phyloP scores from a whole-genome alignment of 192 early-diverging fungal genomes.

The Gonapodya sp. region DNA sequence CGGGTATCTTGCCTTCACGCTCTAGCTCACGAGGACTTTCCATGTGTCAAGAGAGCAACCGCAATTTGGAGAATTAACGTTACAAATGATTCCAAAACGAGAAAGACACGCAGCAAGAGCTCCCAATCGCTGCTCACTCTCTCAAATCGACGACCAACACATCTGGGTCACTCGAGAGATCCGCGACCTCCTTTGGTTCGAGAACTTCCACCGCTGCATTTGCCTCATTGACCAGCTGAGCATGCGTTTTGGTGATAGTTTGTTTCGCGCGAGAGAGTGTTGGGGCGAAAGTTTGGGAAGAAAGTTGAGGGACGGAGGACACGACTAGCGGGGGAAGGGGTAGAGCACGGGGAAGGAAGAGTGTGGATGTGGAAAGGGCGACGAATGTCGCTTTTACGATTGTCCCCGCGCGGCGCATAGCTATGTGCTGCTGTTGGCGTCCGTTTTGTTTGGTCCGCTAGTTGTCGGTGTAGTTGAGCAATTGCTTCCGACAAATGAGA shows the following conservation, averaged over 20 bases:
- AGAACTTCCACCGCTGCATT: not conserved
- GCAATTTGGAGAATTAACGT: not conserved
- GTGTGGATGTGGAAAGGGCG: too few species aligned
- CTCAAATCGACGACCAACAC: not conserved
- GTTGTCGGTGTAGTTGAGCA: too few species aligned
- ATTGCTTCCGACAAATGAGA: too few species aligned
- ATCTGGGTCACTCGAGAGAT: not conserved
- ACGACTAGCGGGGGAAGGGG: not conserved
- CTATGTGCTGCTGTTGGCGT: too few species aligned
- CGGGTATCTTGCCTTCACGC: slow-evolving; percentile 2
- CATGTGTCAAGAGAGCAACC: not conserved
- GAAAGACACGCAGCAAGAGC: too few species aligned
- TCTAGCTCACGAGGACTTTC: not conserved
- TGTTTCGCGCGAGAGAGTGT: not conserved
- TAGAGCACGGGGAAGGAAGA: too few species aligned
- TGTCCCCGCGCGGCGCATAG: too few species aligned
- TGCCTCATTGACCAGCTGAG: not conserved
- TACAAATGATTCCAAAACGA: not conserved
- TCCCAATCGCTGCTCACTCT: too few species aligned
- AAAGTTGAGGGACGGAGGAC: not conserved
- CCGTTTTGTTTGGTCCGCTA: too few species aligned
- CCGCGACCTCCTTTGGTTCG: not conserved
- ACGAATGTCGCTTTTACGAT: too few species aligned
- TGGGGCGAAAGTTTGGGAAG: not conserved
- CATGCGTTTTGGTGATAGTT: not conserved